Percentiles rank a stretch among this genome's conserved stretches.
phyloP scores from a whole-genome alignment of 306 rosid genomes.

The Psophocarpus tetragonolobus region DNA sequence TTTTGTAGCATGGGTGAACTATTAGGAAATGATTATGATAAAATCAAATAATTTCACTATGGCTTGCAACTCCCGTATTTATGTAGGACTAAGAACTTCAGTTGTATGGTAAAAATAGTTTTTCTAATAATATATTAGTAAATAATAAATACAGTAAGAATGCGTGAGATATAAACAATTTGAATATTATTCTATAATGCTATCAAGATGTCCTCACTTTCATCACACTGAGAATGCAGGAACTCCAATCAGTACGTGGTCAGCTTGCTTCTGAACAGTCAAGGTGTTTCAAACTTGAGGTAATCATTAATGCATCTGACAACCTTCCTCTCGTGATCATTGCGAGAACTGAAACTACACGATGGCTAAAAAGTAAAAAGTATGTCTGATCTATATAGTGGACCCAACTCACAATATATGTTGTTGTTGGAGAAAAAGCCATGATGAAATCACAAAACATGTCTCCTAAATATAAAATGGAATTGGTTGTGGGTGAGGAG shows the following conservation, averaged over 20 bases:
- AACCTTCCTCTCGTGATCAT: constrained; percentile 8
- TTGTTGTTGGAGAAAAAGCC: no score
- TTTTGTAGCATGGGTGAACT: not conserved
- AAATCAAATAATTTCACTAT: constrained; percentile 8
- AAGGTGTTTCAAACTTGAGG: constrained; percentile 97
- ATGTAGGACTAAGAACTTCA: not conserved
- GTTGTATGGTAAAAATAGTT: not conserved
- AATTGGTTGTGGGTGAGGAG: not conserved
- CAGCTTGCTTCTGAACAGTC: constrained; percentile 94
- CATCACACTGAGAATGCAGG: constrained; percentile 49
- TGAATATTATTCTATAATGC: not conserved
- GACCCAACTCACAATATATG: not conserved
- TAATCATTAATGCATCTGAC: constrained; percentile 31
- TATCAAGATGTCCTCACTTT: constrained; percentile 22
- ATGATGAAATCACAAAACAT: constrained; percentile 8
- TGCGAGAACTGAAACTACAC: not conserved
- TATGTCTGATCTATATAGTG: not conserved
- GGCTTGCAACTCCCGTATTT: constrained; percentile 2
- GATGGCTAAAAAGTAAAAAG: not conserved
- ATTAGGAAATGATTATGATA: not conserved
- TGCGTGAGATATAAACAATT: no score
- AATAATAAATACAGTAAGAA: not conserved
- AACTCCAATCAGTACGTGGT: constrained; percentile 83
- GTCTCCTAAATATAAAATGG: not conserved
- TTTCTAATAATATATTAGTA: not conserved